These are phyloP conservation scores for Pichia phayaonensis DNA, from an alignment of 805 yeast species.

Conservation along the genomic window DNA sequence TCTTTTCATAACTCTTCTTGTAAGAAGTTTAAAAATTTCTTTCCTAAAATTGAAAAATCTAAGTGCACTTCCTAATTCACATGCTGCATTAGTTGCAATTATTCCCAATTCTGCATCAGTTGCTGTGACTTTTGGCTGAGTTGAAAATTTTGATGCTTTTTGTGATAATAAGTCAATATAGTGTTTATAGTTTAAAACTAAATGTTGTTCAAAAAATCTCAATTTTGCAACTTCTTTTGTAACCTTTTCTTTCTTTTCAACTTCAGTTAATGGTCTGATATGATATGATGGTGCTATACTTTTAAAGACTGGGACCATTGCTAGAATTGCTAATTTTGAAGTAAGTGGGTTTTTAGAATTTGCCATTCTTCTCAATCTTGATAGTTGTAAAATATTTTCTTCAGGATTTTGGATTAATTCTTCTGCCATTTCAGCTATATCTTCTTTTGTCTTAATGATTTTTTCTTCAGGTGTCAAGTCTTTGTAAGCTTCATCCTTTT, in stretches of 20 bases:
- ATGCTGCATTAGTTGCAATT: constrained; percentile 66
- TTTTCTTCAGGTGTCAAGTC: constrained; percentile 44
- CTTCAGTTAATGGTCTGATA: constrained; percentile 74
- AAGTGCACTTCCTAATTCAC: constrained; percentile 62
- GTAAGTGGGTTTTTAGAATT: constrained; percentile 59
- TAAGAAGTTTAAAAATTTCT: constrained; percentile 62
- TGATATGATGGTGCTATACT: constrained; percentile 82
- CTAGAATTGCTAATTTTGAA: constrained; percentile 62
- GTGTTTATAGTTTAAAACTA: constrained; percentile 59
- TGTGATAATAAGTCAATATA: constrained; percentile 52
- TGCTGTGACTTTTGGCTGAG: constrained; percentile 22
- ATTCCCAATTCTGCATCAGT: constrained; percentile 41
- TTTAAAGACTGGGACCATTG: constrained; percentile 79
- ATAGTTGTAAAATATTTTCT: constrained; percentile 58
- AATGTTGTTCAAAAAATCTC: constrained; percentile 73
- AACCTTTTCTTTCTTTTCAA: constrained; percentile 75
- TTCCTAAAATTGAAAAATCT: constrained; percentile 75
- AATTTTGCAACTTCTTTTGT: constrained; percentile 72
- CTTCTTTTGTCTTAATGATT: constrained; percentile 62
- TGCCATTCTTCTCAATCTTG: constrained; percentile 64
- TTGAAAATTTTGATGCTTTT: constrained; percentile 27
- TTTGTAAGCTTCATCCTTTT: constrained; percentile 34
- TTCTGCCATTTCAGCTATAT: constrained; percentile 75
- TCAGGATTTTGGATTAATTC: constrained; percentile 82
- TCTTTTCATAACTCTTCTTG: constrained; percentile 58